Base-by-base conservation (phyloP, 2,329 filamentous ascomycete genomes). In the Cladophialophora psammophila region DNA sequence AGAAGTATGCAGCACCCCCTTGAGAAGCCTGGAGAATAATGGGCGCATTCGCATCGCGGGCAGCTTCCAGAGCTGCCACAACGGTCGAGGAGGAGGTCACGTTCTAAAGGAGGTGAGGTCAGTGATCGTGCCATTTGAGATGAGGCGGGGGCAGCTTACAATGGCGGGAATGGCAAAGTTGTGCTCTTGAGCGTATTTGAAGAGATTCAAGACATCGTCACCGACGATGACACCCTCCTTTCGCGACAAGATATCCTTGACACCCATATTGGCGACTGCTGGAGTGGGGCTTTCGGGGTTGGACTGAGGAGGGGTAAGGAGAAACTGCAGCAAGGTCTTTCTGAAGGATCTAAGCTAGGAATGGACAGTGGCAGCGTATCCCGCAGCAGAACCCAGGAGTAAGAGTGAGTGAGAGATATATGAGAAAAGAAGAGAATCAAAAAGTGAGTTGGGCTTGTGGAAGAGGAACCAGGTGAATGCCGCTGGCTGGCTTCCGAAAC, bases 1-100 rank as follows among this genome's bases (percentile, higher is more conserved):
- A 92, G 79, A 96, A 96, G 87, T 90, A 96, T 76, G 93, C 94
- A 72, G 93, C 91, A 83, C 94, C 94, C 78, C 95, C 95, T 83
- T 98, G 92, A 76, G 92, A 96, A 76, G 92, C 86, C 85, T 98
- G 95, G 74, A 98, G 89, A 82, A 97, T 91, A 82, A 97, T 90
- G 75, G 95, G 95, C 69, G 92, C 87, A 82, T 96, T 96, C 79
- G 89, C 85, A 82, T 98, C 94, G 76, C 93, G 90, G 75, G 95
- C 95, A 79, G 95, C 95, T 87, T 99, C 95, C 75, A 99, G 93
- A 63, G 92, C 84, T 75, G 93, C 89, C 73, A 97, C 90, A 71
- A 89, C 90, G 70, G 91, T 93, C 71, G 93, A 97, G 70, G 92
- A 96, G 50, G 93, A 96, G 75, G 94, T 98, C 78, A 96, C 92